A percentile compares a stretch with the other conserved stretches of the same genome.
These are phyloP conservation scores for Helicostylum pulchrum DNA, from an alignment of 192 early-diverging fungal species.

Conservation along the genomic window DNA sequence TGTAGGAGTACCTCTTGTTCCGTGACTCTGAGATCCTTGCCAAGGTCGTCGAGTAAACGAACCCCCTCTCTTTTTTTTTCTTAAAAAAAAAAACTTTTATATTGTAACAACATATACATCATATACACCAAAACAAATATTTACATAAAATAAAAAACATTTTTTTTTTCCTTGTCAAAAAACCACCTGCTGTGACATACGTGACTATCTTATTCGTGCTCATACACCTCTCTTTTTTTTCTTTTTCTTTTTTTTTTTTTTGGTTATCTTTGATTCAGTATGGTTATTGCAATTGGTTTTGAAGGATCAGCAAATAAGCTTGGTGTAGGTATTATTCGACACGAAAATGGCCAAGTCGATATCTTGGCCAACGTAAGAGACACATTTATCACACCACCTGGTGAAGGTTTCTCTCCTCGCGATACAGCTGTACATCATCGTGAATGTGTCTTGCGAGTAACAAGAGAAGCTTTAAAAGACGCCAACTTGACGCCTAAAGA, in stretches of 20 bases:
- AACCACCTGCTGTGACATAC: background rate
- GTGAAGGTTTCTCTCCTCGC: conserved; percentile 91
- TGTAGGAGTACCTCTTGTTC: conserved; percentile 81
- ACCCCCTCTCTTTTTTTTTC: background rate
- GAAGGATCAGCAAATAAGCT: conserved; percentile 97
- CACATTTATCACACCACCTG: conserved; percentile 96
- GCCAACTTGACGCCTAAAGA: conserved; percentile 73
- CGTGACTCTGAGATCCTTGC: conserved; percentile 93
- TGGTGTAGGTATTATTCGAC: conserved; percentile 90
- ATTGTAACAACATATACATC: background rate
- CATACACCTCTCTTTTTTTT: background rate
- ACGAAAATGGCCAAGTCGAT: conserved; percentile 57
- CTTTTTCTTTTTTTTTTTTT: background rate
- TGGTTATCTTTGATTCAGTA: background rate
- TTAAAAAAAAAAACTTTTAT: too few species aligned
- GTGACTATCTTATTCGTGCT: background rate
- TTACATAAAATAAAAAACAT: background rate
- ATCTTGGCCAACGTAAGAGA: conserved; percentile 87
- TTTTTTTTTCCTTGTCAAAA: background rate
- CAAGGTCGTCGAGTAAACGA: conserved; percentile 64
- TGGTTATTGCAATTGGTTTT: conserved; percentile 69
- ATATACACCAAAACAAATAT: background rate
- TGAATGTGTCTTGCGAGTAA: conserved; percentile 64
- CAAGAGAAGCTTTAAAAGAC: conserved; percentile 72
- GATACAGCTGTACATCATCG: conserved; percentile 96